These are phyloP conservation scores for Lactarius vividus DNA, from an alignment of 768 basidiomycete genomes.

Conservation along the genomic window DNA sequence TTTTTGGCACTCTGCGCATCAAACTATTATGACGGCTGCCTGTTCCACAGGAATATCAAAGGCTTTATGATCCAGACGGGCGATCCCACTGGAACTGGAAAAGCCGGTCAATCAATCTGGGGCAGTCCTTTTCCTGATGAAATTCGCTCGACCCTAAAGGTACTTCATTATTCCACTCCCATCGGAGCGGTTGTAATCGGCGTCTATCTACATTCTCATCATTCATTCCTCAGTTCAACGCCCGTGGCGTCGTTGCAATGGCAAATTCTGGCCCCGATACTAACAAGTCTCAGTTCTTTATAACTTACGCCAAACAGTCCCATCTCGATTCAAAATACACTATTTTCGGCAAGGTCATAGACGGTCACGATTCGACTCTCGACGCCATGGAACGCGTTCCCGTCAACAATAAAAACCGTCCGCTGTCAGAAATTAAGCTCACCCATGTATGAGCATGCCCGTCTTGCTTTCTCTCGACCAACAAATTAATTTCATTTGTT, in stretches of 20 bases:
- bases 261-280: slow-evolving; percentile 93
- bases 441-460: slow-evolving; percentile 54
- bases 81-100: slow-evolving; percentile 86
- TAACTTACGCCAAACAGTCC: slow-evolving; percentile 88
- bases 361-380: slow-evolving; percentile 90
- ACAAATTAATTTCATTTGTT: slow-evolving; percentile 17
- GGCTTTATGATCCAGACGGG: slow-evolving; percentile 96
- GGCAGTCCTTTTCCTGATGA: slow-evolving; percentile 90
- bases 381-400: slow-evolving; percentile 93
- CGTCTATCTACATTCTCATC: slow-evolving; percentile 5
- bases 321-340: slow-evolving; percentile 95
- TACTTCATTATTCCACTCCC: slow-evolving; percentile 35
- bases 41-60: slow-evolving; percentile 94
- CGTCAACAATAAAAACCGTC: slow-evolving; percentile 88
- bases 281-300: slow-evolving; percentile 90
- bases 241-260: slow-evolving; percentile 94
- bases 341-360: slow-evolving; percentile 97
- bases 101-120: slow-evolving; percentile 97
- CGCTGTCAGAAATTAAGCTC: slow-evolving; percentile 80
- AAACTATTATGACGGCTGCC: slow-evolving; percentile 75
- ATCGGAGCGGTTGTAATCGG: slow-evolving; percentile 2
- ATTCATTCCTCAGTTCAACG: slow-evolving; percentile 69
- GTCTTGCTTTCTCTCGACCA: neutral
- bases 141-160: slow-evolving; percentile 91
- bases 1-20: slow-evolving; percentile 94